Base-by-base conservation (phyloP, 2,329 filamentous ascomycete genomes). In the Teratosphaeria pseudoeucalypti region DNA sequence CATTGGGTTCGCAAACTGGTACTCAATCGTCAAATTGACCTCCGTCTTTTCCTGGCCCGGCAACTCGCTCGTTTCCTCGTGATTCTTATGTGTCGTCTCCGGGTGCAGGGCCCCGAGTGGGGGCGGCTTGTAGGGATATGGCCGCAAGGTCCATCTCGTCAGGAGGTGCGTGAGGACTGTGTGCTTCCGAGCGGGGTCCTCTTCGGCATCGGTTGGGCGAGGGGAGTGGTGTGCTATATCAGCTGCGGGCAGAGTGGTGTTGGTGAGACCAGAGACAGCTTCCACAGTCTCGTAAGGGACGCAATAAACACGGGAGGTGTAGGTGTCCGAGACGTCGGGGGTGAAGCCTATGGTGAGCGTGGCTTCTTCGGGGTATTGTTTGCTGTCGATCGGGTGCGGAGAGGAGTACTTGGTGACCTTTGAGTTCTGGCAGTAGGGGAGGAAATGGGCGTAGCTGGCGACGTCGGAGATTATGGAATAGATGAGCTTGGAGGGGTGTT, bases 381-480 rank as follows among this genome's bases (percentile, higher is more conserved):
- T 79, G 32, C 76, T 75, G 57, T 78, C 68, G 54, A 61, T 6
- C 61, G 75, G 62, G 27, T 29, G 23, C 7, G 83, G 78, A 12
- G 72, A 58, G 6, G 89, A 87, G 82, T 87, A 90, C 60, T 81
- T 79, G 1, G 90, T 96, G 49, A 97, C 90, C 62, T 80, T 82
- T 43, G 89, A 92, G 54, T 79, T 79, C 52, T 84, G 82, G 76
- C 92, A 95, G 81, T 95, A 96, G 11, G 94, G 94, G n/a, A 99
- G 84, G 79, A 97, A 99, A 65, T 79, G 73, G 43, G 82, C 79
- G 82, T 99, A 99, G 63, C 84, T 85, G 73, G 90, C 84, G 64
- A 99, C 85, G 74, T 96, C 90, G 76, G 91, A 85, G 73, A 99
- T 92, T 58, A 96, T 82, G 65, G 81, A 79, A 82, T 94, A 99